Evolutionary conservation across 2,329 filamentous ascomycete genomes (phyloP).

Genomic region (Fusarium penzigii): DNA sequence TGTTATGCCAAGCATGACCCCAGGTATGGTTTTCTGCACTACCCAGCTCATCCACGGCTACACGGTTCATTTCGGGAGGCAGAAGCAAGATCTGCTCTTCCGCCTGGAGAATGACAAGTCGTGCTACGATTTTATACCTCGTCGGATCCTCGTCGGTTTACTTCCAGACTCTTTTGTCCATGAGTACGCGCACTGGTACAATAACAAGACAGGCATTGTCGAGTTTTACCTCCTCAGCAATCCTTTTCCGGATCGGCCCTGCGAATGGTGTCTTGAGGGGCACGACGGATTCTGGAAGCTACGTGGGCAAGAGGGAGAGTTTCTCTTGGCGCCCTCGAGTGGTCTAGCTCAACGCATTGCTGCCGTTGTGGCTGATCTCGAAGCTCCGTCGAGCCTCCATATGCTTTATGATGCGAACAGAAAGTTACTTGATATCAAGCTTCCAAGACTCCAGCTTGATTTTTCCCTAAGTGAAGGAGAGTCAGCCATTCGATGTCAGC

Average conservation of each 20-base stretch:
- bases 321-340: slow-evolving; percentile 1
- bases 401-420: slow-evolving; percentile 4
- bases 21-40: slow-evolving; percentile 41
- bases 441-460: slow-evolving; percentile 26
- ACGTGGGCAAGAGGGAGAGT: not conserved
- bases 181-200: slow-evolving; percentile 49
- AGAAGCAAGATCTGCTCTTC: slow-evolving; percentile 42
- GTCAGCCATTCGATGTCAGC: slow-evolving; percentile 5
- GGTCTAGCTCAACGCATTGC: slow-evolving; percentile 2
- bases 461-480: slow-evolving; percentile 2
- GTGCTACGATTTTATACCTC: slow-evolving; percentile 36
- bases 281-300: slow-evolving; percentile 23
- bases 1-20: slow-evolving; percentile 17
- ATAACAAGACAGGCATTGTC: slow-evolving; percentile 27
- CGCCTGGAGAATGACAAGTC: slow-evolving; percentile 16
- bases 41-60: slow-evolving; percentile 35
- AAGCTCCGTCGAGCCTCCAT: slow-evolving; percentile 5
- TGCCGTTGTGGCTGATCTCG: slow-evolving; percentile 1
- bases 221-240: slow-evolving; percentile 41
- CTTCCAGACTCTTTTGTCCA: slow-evolving; percentile 42
- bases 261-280: slow-evolving; percentile 24
- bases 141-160: slow-evolving; percentile 23
- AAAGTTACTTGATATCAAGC: not conserved
- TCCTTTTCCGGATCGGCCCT: no score
- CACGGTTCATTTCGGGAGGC: no score